Evolutionary conservation across 345 rosid genomes (phyloP).

Genomic region (Salix dunnii): DNA sequence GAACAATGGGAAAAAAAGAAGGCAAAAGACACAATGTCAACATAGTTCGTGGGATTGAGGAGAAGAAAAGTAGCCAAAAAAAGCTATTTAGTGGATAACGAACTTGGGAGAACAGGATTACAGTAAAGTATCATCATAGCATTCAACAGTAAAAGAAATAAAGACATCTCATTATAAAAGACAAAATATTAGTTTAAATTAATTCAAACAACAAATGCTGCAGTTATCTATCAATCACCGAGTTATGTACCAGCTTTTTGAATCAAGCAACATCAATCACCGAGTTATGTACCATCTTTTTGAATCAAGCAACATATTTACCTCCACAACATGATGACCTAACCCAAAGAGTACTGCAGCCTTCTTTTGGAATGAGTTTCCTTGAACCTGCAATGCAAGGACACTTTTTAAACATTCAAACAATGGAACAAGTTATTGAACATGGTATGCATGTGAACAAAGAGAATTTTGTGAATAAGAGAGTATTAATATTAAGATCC

Average conservation of each 20-base stretch:
- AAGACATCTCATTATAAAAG: neutral
- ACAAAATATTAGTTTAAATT: neutral
- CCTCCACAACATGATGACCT: slow-evolving; percentile 66
- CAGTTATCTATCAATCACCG: neutral
- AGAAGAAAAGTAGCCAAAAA: neutral
- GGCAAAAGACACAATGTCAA: neutral
- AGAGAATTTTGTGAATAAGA: neutral
- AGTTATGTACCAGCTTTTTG: neutral
- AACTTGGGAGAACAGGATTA: neutral
- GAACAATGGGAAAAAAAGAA: neutral
- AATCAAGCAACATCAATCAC: too few species aligned
- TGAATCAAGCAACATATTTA: slow-evolving; percentile 30
- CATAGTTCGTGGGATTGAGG: neutral
- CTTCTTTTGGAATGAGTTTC: slow-evolving; percentile 97
- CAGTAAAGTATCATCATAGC: neutral
- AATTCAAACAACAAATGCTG: neutral
- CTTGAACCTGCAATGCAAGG: slow-evolving; percentile 57
- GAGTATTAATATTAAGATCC: neutral
- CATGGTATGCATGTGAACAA: neutral
- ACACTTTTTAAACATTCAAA: slow-evolving; percentile 7
- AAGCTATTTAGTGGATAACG: neutral
- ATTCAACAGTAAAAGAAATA: neutral
- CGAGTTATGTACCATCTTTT: neutral
- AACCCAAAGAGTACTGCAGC: slow-evolving; percentile 79
- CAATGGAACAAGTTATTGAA: neutral